Conservation (phyloP, 2,329 filamentous ascomycete species). For the Phoma herbarum region DNA sequence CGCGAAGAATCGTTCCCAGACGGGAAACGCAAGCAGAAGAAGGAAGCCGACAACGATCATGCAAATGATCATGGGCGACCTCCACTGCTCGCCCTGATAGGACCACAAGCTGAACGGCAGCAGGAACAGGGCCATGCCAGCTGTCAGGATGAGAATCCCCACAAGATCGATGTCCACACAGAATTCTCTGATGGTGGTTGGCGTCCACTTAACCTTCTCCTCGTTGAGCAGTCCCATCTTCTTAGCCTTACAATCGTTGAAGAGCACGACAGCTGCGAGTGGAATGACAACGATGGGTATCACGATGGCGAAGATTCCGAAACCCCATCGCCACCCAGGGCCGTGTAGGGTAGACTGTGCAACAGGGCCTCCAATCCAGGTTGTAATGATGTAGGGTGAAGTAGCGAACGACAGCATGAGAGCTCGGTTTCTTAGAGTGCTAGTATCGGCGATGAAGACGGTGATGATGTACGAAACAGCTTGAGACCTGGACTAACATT, state of each 20-base stretch:
- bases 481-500: slow-evolving; percentile 14
- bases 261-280: background rate
- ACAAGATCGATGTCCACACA: background rate
- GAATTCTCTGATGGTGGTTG: background rate
- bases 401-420: slow-evolving; percentile 69
- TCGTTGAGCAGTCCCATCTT: background rate
- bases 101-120: slow-evolving; percentile 69
- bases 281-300: background rate
- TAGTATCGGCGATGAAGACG: slow-evolving; percentile 73
- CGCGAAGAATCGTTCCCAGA: slow-evolving; percentile 51
- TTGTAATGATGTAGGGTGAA: slow-evolving; percentile 71
- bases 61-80: slow-evolving; percentile 45
- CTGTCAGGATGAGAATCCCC: slow-evolving; percentile 55
- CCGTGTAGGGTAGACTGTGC: slow-evolving; percentile 29
- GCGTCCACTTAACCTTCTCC: background rate
- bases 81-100: slow-evolving; percentile 43
- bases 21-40: slow-evolving; percentile 44
- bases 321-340: background rate
- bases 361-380: slow-evolving; percentile 68
- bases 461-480: slow-evolving; percentile 61
- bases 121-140: slow-evolving; percentile 70
- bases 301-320: background rate
- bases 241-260: background rate
- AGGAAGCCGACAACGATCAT: slow-evolving; percentile 49
- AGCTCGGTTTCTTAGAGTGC: slow-evolving; percentile 68